A percentile compares a stretch with the other conserved stretches of the same genome.
Conservation (phyloP, 2,329 filamentous ascomycete species). For the Aureobasidium lini region DNA sequence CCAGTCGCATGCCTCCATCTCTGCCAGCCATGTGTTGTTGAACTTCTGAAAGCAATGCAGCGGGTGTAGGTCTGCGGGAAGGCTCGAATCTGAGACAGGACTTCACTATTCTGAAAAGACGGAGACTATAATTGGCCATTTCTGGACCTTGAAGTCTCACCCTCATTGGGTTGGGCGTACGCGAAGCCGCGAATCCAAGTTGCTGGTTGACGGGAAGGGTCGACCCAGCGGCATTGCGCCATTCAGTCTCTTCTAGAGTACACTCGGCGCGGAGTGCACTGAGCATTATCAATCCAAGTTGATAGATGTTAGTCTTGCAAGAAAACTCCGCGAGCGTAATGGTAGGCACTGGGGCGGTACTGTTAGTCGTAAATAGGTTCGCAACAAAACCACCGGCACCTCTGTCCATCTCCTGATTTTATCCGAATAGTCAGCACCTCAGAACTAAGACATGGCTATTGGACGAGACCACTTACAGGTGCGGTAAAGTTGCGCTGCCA, state of each 20-base stretch:
- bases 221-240: background rate
- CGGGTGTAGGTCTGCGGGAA: background rate
- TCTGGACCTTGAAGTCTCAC: background rate
- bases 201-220: background rate
- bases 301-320: background rate
- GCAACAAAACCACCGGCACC: no score
- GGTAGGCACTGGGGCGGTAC: no score
- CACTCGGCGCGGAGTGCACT: background rate
- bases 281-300: slow-evolving; percentile 1
- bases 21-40: background rate
- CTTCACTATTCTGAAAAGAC: background rate
- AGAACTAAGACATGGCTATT: background rate
- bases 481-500: background rate
- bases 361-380: no score
- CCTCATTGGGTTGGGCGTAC: background rate
- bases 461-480: background rate
- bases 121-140: background rate
- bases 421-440: no score
- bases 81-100: background rate
- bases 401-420: no score
- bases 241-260: background rate
- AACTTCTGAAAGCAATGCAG: background rate
- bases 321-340: background rate
- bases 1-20: background rate
- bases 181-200: background rate